phyloP scores from a whole-genome alignment of 257 asterid species.

The Eustoma russellianum region DNA sequence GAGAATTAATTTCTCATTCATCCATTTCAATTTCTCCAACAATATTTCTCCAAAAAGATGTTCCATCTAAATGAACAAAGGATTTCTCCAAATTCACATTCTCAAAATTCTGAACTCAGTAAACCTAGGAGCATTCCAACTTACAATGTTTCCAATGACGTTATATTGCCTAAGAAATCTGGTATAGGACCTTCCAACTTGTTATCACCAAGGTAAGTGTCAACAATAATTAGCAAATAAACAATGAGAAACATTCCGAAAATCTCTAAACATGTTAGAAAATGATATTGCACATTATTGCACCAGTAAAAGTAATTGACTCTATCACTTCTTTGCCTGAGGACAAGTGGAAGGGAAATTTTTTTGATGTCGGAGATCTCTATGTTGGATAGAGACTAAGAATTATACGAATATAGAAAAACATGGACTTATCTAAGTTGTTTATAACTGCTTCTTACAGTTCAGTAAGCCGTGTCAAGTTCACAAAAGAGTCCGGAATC shows the following conservation, averaged over 20 bases:
- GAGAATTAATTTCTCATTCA: too few relatives aligned
- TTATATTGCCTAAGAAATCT: background rate
- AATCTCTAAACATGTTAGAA: background rate
- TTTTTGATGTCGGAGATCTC: too few relatives aligned
- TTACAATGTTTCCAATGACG: conserved; percentile 2
- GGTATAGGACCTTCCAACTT: conserved; percentile 5
- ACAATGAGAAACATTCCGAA: too few relatives aligned
- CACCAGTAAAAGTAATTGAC: background rate
- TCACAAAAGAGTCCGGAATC: background rate
- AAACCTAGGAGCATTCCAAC: background rate
- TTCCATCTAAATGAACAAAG: too few relatives aligned
- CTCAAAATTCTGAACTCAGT: background rate
- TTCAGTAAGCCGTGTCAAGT: background rate
- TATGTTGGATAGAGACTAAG: too few relatives aligned
- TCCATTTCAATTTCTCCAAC: too few relatives aligned
- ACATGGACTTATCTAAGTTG: too few relatives aligned
- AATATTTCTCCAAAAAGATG: too few relatives aligned
- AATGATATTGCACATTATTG: background rate
- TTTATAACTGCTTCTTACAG: conserved; percentile 3
- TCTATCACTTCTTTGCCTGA: too few relatives aligned
- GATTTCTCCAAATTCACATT: too few relatives aligned
- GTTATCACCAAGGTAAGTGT: conserved; percentile 1
- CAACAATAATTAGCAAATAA: background rate
- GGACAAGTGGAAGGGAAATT: background rate
- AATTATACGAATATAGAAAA: too few relatives aligned